phyloP scores from a whole-genome alignment of 2,329 filamentous ascomycete genomes.

The Colletotrichum euphorbiae region DNA sequence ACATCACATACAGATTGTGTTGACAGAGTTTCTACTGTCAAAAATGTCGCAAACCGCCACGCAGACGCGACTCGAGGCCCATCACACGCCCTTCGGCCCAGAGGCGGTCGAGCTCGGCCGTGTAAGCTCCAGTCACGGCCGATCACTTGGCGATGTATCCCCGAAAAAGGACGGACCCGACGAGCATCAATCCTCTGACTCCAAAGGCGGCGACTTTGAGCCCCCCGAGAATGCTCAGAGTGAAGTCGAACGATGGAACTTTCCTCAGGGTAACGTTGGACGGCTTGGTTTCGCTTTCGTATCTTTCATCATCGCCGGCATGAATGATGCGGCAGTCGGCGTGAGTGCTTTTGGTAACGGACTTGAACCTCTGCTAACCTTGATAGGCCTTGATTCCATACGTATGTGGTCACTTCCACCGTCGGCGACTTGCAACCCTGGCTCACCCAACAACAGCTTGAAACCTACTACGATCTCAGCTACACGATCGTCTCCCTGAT shows the following conservation, averaged over 20 bases:
- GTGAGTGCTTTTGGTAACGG: conserved; percentile 49
- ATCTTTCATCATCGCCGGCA: conserved; percentile 69
- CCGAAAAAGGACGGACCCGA: conserved; percentile 20
- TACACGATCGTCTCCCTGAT: conserved; percentile 72
- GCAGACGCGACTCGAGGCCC: conserved; percentile 29
- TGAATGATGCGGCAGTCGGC: conserved; percentile 72
- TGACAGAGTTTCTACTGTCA: background rate
- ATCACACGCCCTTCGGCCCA: background rate
- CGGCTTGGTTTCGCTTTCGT: conserved; percentile 61
- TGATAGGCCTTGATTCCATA: conserved; percentile 53
- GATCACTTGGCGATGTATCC: background rate
- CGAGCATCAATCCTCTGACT: conserved; percentile 8
- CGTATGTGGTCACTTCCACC: conserved; percentile 42
- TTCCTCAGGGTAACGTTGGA: conserved; percentile 48
- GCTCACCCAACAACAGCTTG: conserved; percentile 56
- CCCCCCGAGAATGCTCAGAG: conserved; percentile 30
- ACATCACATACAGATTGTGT: too few relatives aligned
- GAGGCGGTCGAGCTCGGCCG: conserved; percentile 34
- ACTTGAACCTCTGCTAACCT: background rate
- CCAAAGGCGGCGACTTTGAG: background rate
- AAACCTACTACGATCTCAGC: conserved; percentile 69
- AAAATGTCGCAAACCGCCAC: conserved; percentile 39
- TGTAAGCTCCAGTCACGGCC: conserved; percentile 9
- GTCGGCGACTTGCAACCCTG: rapidly evolving
- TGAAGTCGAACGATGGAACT: conserved; percentile 50